Conservation (phyloP, 2,329 filamentous ascomycete genomes). For the Fusarium albidum region DNA sequence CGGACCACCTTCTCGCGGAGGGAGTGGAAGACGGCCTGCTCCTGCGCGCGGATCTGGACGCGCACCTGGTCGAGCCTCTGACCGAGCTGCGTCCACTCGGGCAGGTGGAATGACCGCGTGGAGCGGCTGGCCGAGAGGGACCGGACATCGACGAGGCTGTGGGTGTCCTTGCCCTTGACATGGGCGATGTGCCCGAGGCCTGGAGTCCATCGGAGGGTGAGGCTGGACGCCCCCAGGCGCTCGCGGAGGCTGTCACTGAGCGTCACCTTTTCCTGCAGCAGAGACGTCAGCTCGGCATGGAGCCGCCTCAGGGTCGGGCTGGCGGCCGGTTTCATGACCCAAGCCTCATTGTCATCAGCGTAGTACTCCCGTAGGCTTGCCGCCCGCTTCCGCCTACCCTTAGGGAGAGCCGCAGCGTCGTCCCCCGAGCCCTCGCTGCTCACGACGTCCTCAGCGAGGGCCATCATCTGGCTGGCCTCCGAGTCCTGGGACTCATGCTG, state of each 20-base stretch:
- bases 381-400: constrained; percentile 56
- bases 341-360: constrained; percentile 65
- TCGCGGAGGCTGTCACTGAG: constrained; percentile 70
- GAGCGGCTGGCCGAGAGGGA: constrained; percentile 80
- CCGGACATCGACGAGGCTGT: constrained; percentile 43
- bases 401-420: constrained; percentile 62
- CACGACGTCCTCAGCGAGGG: constrained; percentile 76
- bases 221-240: constrained; percentile 66
- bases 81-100: constrained; percentile 86
- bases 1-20: constrained; percentile 80
- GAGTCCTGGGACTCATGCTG: constrained; percentile 81
- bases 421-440: constrained; percentile 70
- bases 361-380: constrained; percentile 65
- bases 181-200: constrained; percentile 91
- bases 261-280: constrained; percentile 66
- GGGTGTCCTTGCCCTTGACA: constrained; percentile 80
- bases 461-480: constrained; percentile 74
- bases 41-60: constrained; percentile 81
- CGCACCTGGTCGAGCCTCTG: constrained; percentile 80
- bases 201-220: constrained; percentile 87
- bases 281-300: constrained; percentile 70
- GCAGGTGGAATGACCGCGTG: constrained; percentile 83
- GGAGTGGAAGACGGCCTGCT: constrained; percentile 78
- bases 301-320: constrained; percentile 71
- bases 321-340: constrained; percentile 74